A percentile compares a stretch with the other conserved stretches of the same genome.
Conservation (phyloP, 768 basidiomycete species). For the Trametes cubensis region DNA sequence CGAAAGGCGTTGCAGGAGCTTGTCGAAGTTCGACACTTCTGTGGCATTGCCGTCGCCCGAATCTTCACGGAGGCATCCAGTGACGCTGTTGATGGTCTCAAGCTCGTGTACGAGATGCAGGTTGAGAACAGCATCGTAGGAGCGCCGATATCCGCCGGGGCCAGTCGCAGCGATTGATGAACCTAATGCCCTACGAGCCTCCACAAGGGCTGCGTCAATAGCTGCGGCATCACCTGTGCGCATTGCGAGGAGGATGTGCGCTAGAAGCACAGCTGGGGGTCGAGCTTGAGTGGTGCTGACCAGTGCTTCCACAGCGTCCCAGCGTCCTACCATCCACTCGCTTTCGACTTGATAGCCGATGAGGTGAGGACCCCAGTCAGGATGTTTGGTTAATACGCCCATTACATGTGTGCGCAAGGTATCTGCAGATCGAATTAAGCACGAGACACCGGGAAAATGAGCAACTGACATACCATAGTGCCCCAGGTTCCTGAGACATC, state of each 20-base stretch:
- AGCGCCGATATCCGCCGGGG: slow-evolving; percentile 76
- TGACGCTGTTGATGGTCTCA: slow-evolving; percentile 59
- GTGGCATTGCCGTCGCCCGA: slow-evolving; percentile 33
- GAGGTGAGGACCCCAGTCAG: slow-evolving; percentile 78
- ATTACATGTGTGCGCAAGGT: slow-evolving; percentile 92
- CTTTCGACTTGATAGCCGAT: slow-evolving; percentile 90
- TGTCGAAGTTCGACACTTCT: slow-evolving; percentile 38
- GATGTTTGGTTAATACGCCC: slow-evolving; percentile 84
- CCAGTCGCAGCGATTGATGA: slow-evolving; percentile 82
- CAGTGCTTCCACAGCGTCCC: slow-evolving; percentile 75
- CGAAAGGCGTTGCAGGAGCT: slow-evolving; percentile 53
- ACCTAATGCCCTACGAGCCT: slow-evolving; percentile 75
- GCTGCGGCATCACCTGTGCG: slow-evolving; percentile 51
- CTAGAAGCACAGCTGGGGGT: slow-evolving; percentile 71
- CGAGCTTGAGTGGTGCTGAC: slow-evolving; percentile 52
- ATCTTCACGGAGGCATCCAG: slow-evolving; percentile 41
- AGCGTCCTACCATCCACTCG: slow-evolving; percentile 95
- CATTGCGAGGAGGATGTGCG: slow-evolving; percentile 80
- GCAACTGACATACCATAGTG: slow-evolving; percentile 78
- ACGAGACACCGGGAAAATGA: not conserved
- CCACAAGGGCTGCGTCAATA: slow-evolving; percentile 54
- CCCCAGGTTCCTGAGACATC: slow-evolving; percentile 91
- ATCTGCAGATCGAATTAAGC: slow-evolving; percentile 56
- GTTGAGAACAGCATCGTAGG: slow-evolving; percentile 84
- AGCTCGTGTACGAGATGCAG: slow-evolving; percentile 88